Evolutionary conservation across 129 eudicot species (phyloP).

Genomic region (Silybum marianum): DNA sequence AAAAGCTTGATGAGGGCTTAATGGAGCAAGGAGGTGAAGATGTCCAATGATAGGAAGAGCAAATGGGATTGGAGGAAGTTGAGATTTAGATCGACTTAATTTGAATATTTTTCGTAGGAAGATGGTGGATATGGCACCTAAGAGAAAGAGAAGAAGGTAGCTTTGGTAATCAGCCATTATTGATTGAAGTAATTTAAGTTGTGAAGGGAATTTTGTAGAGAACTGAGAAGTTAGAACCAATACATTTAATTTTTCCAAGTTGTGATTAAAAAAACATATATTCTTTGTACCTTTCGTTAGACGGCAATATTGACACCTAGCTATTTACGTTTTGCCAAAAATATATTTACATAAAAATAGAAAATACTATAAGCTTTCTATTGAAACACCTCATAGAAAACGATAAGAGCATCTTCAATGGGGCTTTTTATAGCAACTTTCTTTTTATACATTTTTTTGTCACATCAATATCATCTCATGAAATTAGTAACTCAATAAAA

Average conservation of each 20-base stretch:
- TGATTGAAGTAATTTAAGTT: not conserved
- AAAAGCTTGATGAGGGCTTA: constrained; percentile 47
- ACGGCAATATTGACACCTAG: not conserved
- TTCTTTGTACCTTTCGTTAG: no score
- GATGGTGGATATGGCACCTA: constrained; percentile 29
- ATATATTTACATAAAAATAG: no score
- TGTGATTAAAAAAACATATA: not conserved
- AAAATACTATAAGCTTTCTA: no score
- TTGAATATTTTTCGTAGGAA: constrained; percentile 14
- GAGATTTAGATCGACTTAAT: not conserved
- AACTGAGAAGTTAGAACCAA: no score
- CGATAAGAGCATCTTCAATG: no score
- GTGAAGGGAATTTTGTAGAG: not conserved
- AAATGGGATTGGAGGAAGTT: constrained; percentile 48
- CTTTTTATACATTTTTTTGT: no score
- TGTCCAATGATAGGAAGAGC: constrained; percentile 57
- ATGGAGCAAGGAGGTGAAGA: constrained; percentile 50
- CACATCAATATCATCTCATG: no score
- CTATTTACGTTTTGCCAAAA: not conserved
- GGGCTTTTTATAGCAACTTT: no score
- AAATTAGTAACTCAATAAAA: no score
- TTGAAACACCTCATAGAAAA: no score
- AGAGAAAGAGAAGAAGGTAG: constrained; percentile 29
- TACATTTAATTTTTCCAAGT: no score
- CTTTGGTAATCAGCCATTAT: constrained; percentile 33